Evolutionary conservation across 768 basidiomycete genomes (phyloP).

Genomic region (Boletus tomentosulus): DNA sequence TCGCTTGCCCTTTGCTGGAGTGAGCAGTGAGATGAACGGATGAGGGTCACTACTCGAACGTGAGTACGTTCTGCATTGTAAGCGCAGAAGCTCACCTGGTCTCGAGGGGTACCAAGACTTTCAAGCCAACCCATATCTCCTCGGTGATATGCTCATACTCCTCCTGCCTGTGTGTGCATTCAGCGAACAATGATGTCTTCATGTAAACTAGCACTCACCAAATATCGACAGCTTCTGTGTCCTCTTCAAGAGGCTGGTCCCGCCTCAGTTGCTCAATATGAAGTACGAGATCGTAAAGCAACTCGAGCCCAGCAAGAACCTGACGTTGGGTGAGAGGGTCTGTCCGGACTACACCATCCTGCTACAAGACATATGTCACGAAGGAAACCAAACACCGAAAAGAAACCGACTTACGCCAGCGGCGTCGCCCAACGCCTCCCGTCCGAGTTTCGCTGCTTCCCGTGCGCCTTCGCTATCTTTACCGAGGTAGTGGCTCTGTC

Average conservation of each 20-base stretch:
- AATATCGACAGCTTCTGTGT: conserved; percentile 36
- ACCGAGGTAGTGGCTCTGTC: conserved; percentile 19
- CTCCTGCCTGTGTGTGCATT: conserved; percentile 43
- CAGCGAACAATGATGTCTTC: background rate
- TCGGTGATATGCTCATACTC: conserved; percentile 59
- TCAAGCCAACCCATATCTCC: conserved; percentile 72
- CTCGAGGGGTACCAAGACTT: conserved; percentile 89
- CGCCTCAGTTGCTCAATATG: conserved; percentile 82
- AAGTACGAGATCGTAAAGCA: conserved; percentile 79
- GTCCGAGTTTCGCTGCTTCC: conserved; percentile 72
- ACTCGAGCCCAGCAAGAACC: conserved; percentile 74
- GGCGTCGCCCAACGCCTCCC: conserved; percentile 63
- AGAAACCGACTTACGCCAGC: conserved; percentile 40
- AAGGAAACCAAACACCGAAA: background rate
- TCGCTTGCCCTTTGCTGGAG: conserved; percentile 87
- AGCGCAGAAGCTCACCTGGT: conserved; percentile 58
- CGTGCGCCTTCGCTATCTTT: conserved; percentile 50
- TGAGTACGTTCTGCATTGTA: background rate
- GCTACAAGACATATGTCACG: conserved; percentile 34
- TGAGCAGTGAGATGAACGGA: conserved; percentile 91
- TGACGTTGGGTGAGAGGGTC: conserved; percentile 80
- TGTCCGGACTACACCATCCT: conserved; percentile 55
- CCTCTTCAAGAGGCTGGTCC: conserved; percentile 61
- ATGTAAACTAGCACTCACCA: conserved; percentile 40
- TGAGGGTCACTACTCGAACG: conserved; percentile 71